Base-by-base conservation (phyloP, 176 grass and related monocot genomes). In the Lolium rigidum region DNA sequence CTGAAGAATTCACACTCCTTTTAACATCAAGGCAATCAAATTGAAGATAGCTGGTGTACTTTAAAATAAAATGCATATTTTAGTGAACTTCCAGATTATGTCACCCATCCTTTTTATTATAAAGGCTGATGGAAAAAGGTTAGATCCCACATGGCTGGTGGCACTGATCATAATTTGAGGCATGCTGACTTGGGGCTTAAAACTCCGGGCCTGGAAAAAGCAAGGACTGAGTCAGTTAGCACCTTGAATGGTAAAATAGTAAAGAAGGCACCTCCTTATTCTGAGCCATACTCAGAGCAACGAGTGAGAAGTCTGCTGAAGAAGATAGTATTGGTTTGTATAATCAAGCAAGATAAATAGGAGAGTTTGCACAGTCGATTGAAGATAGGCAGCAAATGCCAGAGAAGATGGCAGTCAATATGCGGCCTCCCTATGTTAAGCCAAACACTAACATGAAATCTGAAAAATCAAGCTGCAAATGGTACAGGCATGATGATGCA, bases 401-500 rank as follows among this genome's bases (percentile, higher is more conserved):
- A 84, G 92, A 84, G 82, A 84, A 84, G 82, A 84, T 46, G 78
- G 26, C 47, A 63, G 24, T 78, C 17, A 93, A 94, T 57, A 87
- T 88, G 90, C 86, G 39, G 12, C 90, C 92, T 89, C 88, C 89
- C 37, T 93, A 93, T 84, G 89, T 89, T 83, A 93, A 95, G 59
- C 84, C 81, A 16, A 64, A 84, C 78, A 83, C 14, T 65, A 62
- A 73, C 77, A 82, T 92, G 86, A 39, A 80, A 81, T 51, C 28
- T 74, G 59, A 70, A 20, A 54, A 18, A 67, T 67, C 46, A 84
- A 86, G 46, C 57, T 26, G 63, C 43, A 66, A 26, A 78, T 84
- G 50, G 37, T 63, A 61, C 77, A 90, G 37, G 54, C 78, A 85
- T 76, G 83, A 69, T 28, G 83, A 83, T 56, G 84, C 47, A 74